A percentile compares a stretch with the other conserved stretches of the same genome.
phyloP scores from a whole-genome alignment of 768 basidiomycete species.

The Daedaleopsis nitida region DNA sequence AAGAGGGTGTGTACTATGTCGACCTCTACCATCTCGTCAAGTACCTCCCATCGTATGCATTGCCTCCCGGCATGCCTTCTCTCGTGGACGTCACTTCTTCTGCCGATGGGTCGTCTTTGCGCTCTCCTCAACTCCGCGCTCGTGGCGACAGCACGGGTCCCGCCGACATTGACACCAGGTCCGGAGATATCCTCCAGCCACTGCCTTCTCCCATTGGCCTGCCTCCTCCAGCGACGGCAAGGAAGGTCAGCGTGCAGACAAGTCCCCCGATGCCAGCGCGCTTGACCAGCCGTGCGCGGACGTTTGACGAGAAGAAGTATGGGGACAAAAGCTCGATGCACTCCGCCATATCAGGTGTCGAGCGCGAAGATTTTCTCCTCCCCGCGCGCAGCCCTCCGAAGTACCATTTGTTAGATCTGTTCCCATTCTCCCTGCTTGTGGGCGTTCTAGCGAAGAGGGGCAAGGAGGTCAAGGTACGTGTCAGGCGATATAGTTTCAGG shows the following conservation, averaged over 20 bases:
- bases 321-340: slow-evolving; percentile 22
- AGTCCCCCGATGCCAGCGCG: slow-evolving; percentile 5
- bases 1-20: slow-evolving; percentile 40
- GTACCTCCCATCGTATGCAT: slow-evolving; percentile 66
- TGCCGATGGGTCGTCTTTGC: slow-evolving; percentile 3
- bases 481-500: not conserved
- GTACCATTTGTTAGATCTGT: slow-evolving; percentile 62
- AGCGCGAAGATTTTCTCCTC: slow-evolving; percentile 44
- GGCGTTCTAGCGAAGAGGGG: slow-evolving; percentile 48
- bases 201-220: slow-evolving; percentile 10
- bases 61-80: slow-evolving; percentile 53
- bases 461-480: slow-evolving; percentile 41
- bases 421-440: slow-evolving; percentile 68
- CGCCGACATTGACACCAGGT: slow-evolving; percentile 1
- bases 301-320: slow-evolving; percentile 5
- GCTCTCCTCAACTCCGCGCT: slow-evolving; percentile 6
- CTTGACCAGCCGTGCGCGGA: slow-evolving; percentile 9
- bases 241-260: slow-evolving; percentile 17
- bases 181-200: not conserved
- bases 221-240: slow-evolving; percentile 20
- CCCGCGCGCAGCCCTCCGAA: slow-evolving; percentile 61
- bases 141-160: slow-evolving; percentile 15
- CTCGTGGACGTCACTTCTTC: slow-evolving; percentile 30
- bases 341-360: slow-evolving; percentile 17
- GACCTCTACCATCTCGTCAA: slow-evolving; percentile 73